Conservation (phyloP, 2,329 filamentous ascomycete species). For the Phialophora tarda region DNA sequence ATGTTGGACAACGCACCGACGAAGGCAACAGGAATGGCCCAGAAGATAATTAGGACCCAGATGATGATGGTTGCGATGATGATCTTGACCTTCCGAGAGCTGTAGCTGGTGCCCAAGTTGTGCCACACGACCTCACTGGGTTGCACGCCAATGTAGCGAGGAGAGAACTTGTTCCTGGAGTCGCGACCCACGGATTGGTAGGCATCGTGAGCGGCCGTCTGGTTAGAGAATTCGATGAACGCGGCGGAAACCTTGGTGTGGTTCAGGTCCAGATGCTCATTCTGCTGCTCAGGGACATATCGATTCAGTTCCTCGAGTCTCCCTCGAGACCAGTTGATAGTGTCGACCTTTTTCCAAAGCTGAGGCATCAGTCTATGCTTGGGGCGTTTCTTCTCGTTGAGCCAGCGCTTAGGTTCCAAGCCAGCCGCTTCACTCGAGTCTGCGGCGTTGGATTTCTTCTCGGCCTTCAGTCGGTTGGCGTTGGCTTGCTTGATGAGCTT, state of each 20-base stretch:
- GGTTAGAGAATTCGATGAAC: conserved; percentile 85
- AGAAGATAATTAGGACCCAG: conserved; percentile 81
- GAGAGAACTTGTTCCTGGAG: conserved; percentile 79
- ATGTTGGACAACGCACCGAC: conserved; percentile 91
- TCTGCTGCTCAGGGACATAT: conserved; percentile 69
- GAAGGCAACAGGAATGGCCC: conserved; percentile 74
- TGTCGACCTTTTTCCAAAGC: conserved; percentile 60
- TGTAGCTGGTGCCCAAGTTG: conserved; percentile 75
- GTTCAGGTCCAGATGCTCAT: conserved; percentile 67
- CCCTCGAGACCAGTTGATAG: conserved; percentile 70
- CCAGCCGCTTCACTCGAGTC: conserved; percentile 65
- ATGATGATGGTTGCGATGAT: conserved; percentile 73
- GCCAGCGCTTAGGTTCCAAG: conserved; percentile 54
- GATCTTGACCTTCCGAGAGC: conserved; percentile 63
- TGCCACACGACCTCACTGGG: conserved; percentile 90
- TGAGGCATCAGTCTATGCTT: conserved; percentile 71
- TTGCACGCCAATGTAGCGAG: conserved; percentile 81
- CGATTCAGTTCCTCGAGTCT: conserved; percentile 75
- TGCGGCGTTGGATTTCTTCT: conserved; percentile 46
- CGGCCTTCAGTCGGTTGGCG: conserved; percentile 67
- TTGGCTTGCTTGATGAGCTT: conserved; percentile 81
- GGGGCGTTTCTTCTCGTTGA: conserved; percentile 72
- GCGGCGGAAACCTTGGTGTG: conserved; percentile 73
- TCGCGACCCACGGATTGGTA: conserved; percentile 60
- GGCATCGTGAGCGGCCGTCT: conserved; percentile 82